phyloP scores from a whole-genome alignment of 345 rosid genomes.

The Raphanus sativus region DNA sequence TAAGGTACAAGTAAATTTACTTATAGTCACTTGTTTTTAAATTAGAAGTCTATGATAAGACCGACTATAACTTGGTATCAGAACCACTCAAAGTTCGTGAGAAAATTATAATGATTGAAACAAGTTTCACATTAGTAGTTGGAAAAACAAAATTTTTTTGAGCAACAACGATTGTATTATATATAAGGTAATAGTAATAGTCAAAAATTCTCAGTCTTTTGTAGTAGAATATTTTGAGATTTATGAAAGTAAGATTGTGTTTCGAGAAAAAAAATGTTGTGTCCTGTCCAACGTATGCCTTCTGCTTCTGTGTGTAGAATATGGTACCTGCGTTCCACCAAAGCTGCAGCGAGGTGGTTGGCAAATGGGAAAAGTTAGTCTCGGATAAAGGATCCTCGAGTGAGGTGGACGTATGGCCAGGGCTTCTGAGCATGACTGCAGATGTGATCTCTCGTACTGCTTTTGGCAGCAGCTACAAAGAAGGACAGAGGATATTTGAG shows the following conservation, averaged over 20 bases:
- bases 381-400: constrained; percentile 8
- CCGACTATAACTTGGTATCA: no score
- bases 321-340: constrained; percentile 39
- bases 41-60: no score
- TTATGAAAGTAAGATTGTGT: neutral
- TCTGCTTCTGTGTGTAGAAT: constrained; percentile 16
- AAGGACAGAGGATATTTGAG: neutral
- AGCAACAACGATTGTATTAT: no score
- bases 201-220: no score
- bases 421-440: neutral
- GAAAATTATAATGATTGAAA: no score
- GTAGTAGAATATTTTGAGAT: neutral
- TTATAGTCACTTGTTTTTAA: no score
- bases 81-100: no score
- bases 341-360: constrained; percentile 28
- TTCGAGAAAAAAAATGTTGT: neutral
- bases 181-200: no score
- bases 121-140: no score
- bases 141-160: no score
- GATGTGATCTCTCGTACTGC: neutral
- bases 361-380: constrained; percentile 32
- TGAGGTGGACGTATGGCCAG: constrained; percentile 19
- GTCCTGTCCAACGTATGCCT: neutral
- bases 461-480: neutral
- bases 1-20: no score